Conservation (phyloP, 257 asterid genomes). For the Linderniella brevidens region DNA sequence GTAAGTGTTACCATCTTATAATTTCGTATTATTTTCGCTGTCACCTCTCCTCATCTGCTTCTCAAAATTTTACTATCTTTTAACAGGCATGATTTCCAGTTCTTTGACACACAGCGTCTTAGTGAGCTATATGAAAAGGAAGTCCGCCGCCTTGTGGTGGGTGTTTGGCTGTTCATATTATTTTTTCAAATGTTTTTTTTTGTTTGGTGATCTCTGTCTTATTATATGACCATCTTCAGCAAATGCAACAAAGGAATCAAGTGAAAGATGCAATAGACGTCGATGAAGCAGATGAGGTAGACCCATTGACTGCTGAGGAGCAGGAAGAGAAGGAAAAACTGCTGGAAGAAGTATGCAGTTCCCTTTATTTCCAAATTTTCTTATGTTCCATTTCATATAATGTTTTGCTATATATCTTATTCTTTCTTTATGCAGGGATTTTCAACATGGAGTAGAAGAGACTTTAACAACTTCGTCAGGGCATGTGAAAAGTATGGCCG, state of each 20-base stretch:
- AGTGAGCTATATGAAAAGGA: constrained; percentile 93
- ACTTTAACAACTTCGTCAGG: constrained; percentile 84
- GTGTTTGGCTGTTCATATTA: constrained; percentile 18
- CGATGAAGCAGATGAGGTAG: constrained; percentile 87
- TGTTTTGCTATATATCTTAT: constrained; percentile 3
- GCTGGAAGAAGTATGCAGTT: constrained; percentile 70
- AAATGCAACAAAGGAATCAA: constrained; percentile 74
- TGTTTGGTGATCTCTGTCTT: constrained; percentile 11
- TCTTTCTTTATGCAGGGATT: constrained; percentile 49
- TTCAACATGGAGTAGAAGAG: constrained; percentile 95
- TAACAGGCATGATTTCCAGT: constrained; percentile 95
- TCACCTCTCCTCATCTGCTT: constrained; percentile 1
- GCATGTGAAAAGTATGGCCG: constrained; percentile 97
- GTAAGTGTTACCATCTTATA: constrained; percentile 24
- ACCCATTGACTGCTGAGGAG: constrained; percentile 94
- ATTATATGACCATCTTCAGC: constrained; percentile 24
- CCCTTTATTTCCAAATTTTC: constrained; percentile 2
- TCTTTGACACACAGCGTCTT: constrained; percentile 93
- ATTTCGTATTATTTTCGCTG: constrained; percentile 3
- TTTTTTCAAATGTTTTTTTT: constrained; percentile 8
- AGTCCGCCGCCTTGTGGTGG: constrained; percentile 91
- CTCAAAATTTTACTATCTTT: constrained; percentile 13
- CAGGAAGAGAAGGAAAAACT: constrained; percentile 88
- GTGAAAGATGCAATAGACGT: constrained; percentile 80
- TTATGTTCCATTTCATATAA: neutral